Evolutionary conservation across 331 rosid species (phyloP).

Genomic region (Cydonia oblonga): DNA sequence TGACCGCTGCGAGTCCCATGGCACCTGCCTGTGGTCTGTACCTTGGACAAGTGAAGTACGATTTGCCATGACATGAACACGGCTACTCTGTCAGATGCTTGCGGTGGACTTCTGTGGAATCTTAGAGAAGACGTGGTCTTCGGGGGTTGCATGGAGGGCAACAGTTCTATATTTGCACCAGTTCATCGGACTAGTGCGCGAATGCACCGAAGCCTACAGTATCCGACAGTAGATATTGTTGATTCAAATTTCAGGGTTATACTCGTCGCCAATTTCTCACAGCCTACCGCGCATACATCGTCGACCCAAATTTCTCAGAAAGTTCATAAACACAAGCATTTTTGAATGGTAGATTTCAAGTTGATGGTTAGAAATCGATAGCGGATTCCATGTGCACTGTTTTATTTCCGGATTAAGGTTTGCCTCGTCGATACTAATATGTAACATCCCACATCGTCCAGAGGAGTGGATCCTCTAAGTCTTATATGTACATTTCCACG

Average conservation of each 20-base stretch:
- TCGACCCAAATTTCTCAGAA: background rate
- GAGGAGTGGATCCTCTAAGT: no score
- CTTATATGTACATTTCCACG: no score
- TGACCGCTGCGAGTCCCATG: conserved; percentile 82
- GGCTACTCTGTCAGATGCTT: background rate
- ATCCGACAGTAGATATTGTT: background rate
- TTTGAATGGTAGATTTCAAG: background rate
- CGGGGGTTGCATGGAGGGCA: background rate
- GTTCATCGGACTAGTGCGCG: background rate
- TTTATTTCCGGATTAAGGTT: background rate
- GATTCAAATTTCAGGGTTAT: background rate
- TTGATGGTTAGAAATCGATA: background rate
- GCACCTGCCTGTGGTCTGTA: conserved; percentile 92
- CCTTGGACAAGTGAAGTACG: conserved; percentile 74
- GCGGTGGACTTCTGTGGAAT: background rate
- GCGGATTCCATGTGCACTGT: background rate
- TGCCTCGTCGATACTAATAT: background rate
- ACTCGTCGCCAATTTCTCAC: background rate
- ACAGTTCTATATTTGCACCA: background rate
- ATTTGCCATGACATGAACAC: conserved; percentile 31
- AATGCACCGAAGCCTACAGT: background rate
- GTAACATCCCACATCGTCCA: no score
- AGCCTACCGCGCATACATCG: background rate
- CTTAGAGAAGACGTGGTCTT: background rate
- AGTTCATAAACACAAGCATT: background rate